These are phyloP conservation scores for Phytopythium aichiense DNA, from an alignment of 352 stramenopile species.

Conservation along the genomic window DNA sequence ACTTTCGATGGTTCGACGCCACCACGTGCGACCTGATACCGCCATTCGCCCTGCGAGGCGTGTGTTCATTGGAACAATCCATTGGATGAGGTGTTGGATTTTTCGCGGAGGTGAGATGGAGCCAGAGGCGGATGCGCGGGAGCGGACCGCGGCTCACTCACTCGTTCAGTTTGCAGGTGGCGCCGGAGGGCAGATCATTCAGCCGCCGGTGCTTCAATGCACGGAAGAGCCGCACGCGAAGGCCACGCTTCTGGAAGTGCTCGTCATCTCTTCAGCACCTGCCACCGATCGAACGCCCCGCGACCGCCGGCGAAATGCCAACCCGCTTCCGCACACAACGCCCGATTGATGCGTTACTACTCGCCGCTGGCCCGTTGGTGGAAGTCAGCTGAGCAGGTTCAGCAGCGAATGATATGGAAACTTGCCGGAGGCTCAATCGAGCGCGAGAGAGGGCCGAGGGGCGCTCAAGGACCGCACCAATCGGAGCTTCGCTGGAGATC, in stretches of 20 bases:
- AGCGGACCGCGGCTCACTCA: not conserved
- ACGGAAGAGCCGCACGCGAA: not conserved
- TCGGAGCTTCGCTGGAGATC: not conserved
- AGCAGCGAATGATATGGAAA: not conserved
- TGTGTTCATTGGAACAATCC: not conserved
- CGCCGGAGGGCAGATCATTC: not conserved
- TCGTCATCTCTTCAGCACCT: not conserved
- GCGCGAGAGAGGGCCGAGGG: not conserved
- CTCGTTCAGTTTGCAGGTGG: not conserved
- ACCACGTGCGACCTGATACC: not conserved
- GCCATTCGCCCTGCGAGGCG: not conserved
- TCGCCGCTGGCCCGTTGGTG: not conserved
- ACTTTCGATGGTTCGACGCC: too few species aligned
- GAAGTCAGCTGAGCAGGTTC: not conserved
- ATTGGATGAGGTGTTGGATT: not conserved
- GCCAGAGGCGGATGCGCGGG: not conserved
- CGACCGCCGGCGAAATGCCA: not conserved
- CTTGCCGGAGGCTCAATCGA: not conserved
- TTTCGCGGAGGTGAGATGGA: not conserved
- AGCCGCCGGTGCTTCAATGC: not conserved
- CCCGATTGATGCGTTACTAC: not conserved
- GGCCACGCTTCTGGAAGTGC: not conserved
- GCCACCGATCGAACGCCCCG: not conserved
- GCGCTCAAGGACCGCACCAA: not conserved
- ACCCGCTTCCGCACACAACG: not conserved